A percentile compares a stretch with the other conserved stretches of the same genome.
Conservation (phyloP, 371 early-diverging fungal species). For the Dichotomocladium elegans region DNA sequence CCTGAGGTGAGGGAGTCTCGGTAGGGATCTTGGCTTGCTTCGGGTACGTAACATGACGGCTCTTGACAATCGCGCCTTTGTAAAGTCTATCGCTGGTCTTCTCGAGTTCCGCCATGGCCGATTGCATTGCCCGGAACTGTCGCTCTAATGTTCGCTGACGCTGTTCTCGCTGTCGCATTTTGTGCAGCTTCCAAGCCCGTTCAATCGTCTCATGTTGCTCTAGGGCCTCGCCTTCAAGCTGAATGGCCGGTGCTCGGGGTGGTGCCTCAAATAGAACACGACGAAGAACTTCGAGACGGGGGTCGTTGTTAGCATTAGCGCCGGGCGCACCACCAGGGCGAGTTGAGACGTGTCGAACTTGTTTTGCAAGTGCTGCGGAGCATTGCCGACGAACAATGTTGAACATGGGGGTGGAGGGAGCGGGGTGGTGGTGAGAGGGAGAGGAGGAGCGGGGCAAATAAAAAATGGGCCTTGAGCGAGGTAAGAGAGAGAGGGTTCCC, state of each 20-base stretch:
- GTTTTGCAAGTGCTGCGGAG: background rate
- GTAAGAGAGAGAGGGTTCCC: no score
- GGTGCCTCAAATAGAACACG: slow-evolving; percentile 68
- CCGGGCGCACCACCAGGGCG: slow-evolving; percentile 1
- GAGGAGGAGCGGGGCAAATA: no score
- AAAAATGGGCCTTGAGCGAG: no score
- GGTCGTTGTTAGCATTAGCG: slow-evolving; percentile 26
- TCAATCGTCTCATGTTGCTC: slow-evolving; percentile 70
- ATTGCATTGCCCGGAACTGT: slow-evolving; percentile 69
- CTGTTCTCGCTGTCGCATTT: slow-evolving; percentile 54
- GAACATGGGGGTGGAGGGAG: no score
- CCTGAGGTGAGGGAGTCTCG: slow-evolving; percentile 67
- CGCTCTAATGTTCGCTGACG: slow-evolving; percentile 57
- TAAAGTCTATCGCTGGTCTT: slow-evolving; percentile 60
- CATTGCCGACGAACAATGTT: slow-evolving; percentile 3
- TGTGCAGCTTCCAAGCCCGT: slow-evolving; percentile 69
- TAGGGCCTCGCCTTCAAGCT: slow-evolving; percentile 28
- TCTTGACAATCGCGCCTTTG: slow-evolving; percentile 64
- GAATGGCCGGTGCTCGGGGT: slow-evolving; percentile 15
- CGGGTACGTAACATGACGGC: slow-evolving; percentile 65
- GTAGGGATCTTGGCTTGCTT: slow-evolving; percentile 73
- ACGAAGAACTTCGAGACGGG: slow-evolving; percentile 70
- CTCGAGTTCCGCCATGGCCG: slow-evolving; percentile 70
- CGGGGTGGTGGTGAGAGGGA: no score
- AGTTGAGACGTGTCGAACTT: slow-evolving; percentile 4